phyloP scores from a whole-genome alignment of 176 grass and related monocot genomes.

The Rhynchospora tenuis region DNA sequence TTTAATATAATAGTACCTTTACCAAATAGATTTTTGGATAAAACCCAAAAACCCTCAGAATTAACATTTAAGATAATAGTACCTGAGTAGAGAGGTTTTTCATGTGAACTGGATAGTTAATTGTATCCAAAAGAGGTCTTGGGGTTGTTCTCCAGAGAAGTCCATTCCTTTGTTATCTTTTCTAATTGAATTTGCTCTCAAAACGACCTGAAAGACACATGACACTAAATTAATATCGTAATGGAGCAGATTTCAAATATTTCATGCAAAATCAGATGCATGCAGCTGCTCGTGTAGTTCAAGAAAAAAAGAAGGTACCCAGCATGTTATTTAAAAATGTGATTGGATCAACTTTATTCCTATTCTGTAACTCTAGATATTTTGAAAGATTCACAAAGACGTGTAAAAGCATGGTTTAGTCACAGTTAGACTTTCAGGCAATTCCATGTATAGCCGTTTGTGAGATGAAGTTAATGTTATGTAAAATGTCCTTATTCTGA shows the following conservation, averaged over 20 bases:
- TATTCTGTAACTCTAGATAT: too few relatives aligned
- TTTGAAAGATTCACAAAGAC: too few relatives aligned
- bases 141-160: constrained; percentile 62
- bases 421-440: too few relatives aligned
- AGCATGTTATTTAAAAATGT: background rate
- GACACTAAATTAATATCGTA: background rate
- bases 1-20: too few relatives aligned
- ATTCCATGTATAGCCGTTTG: too few relatives aligned
- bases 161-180: constrained; percentile 50
- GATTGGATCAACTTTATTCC: too few relatives aligned
- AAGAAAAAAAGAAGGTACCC: background rate
- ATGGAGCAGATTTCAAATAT: background rate
- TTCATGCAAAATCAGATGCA: background rate
- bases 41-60: too few relatives aligned
- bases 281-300: background rate
- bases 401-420: too few relatives aligned
- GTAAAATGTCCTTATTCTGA: too few relatives aligned
- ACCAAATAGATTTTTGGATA: too few relatives aligned
- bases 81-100: constrained; percentile 73
- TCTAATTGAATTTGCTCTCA: constrained; percentile 42
- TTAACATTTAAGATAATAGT: background rate
- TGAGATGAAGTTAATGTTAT: too few relatives aligned
- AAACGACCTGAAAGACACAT: constrained; percentile 37
- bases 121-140: constrained; percentile 74
- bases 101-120: constrained; percentile 87